Base-by-base conservation (phyloP, 148 eudicot species). In the Linanthus parryae region DNA sequence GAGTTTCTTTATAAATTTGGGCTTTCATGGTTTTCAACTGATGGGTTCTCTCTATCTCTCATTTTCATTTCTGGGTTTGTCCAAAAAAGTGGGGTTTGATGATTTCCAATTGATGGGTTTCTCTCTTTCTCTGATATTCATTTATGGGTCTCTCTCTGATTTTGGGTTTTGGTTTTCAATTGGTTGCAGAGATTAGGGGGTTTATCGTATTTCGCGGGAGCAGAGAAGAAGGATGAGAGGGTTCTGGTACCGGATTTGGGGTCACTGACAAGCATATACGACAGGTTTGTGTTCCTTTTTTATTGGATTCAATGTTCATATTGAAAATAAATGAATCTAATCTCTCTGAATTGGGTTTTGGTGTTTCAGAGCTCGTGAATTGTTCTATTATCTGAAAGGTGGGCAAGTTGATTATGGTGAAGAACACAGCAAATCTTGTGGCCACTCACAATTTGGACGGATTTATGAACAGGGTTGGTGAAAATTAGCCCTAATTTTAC, bases 231-330 rank as follows among this genome's bases (percentile, higher is more conserved):
- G 69, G 95, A 91, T 73, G 95, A 86, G 21, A 81, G 89, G 64
- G 98, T 87, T 75, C 64, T 91, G 33, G 98, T 91, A 57, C 95
- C 95, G n/a, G 95, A 91, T 87, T 81, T 91, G 55, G 95, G 98
- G 26, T 86, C 98, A 43, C 63, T 91, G 35, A 86, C 95, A 7
- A 91, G 97, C 66, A 63, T 91, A 57, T 83, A 91, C 65, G 97
- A 91, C 54, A 86, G 97, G 97, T 83, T 13, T 28, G 69, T 69
- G 9, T 39, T 38, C 29, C n/a, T n/a, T n/a, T n/a, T n/a, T n/a
- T n/a, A n/a, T n/a, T n/a, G n/a, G n/a, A n/a, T n/a, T n/a, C n/a
- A n/a, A n/a, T n/a, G n/a, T n/a, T n/a, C n/a, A n/a, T n/a, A n/a
- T n/a, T n/a, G n/a, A n/a, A n/a, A n/a, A n/a, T n/a, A n/a, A n/a